Evolutionary conservation across 495 filamentous ascomycete species (phyloP), one percentile per base, ranked within the genome.

Genomic region (Evernia prunastri): DNA sequence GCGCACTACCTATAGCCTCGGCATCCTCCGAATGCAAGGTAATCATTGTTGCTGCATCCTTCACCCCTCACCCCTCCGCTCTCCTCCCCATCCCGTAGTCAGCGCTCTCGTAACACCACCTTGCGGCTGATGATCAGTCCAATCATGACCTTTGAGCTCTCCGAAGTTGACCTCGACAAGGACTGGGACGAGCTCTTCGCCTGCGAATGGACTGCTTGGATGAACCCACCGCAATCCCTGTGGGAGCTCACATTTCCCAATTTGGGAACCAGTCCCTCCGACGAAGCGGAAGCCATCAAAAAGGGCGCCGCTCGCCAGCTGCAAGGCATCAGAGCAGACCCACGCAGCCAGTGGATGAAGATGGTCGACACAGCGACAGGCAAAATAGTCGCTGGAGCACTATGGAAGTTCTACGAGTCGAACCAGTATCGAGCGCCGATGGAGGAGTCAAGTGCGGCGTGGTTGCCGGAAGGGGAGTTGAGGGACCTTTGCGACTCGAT

Each of bases 331-430:
- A n/a, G n/a, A 37, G 13, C 31, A 1, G 54, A 37, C 15, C 54
- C 31, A 9, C 36, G 23, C 17, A 13, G 5, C 6, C 54, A 23
- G 9, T 57, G 54, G 54, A 12, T 57, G 13, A 57, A 57, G 25
- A 25, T 57, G n/a, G 10, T 3, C 31, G 54, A 57, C 23, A 33
- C 27, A 3, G 36, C 20, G 10, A 57, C 11, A 3, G 54, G 54
- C 54, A 57, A 57, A 33, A 57, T 31, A 1, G 33, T 57, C 0
- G 31, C 54, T 3, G 54, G 54, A 18, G 54, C 54, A 33, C 18
- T 57, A 13, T 57, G 54, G 54, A 57, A 57, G 23, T 57, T 57
- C 29, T 57, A 57, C 54, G 17, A 33, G 1, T 29, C 23, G 18
- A 57, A 57, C 6, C 54, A 31, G 2, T 57, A 57, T 8, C 54